These are phyloP conservation scores for Eremochloa ophiuroides DNA, from an alignment of 176 grass and related monocot genomes.

Conservation along the genomic window DNA sequence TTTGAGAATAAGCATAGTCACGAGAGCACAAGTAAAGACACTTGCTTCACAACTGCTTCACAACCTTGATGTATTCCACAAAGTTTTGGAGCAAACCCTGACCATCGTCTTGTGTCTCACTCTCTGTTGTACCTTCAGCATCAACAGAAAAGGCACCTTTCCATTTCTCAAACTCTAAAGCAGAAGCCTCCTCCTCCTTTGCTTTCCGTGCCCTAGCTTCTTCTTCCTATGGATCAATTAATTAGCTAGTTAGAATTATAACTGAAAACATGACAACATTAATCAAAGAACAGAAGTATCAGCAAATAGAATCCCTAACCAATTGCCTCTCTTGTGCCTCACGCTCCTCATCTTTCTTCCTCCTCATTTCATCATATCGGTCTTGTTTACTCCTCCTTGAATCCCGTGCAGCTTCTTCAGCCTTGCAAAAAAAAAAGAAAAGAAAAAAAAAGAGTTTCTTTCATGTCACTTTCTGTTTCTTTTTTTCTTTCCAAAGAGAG, in stretches of 20 bases:
- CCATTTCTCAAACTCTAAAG: slow-evolving; percentile 95
- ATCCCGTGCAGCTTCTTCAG: slow-evolving; percentile 55
- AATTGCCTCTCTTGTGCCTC: slow-evolving; percentile 75
- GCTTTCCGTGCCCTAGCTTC: slow-evolving; percentile 60
- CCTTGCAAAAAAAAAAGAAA: slow-evolving; percentile 51
- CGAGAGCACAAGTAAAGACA: neutral
- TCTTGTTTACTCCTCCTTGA: slow-evolving; percentile 75
- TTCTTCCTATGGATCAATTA: slow-evolving; percentile 68
- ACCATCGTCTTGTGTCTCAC: slow-evolving; percentile 63
- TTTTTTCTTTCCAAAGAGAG: neutral
- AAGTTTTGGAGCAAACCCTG: slow-evolving; percentile 81
- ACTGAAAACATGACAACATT: neutral
- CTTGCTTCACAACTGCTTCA: slow-evolving; percentile 29
- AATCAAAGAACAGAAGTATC: slow-evolving; percentile 2
- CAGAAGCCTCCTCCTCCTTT: slow-evolving; percentile 67
- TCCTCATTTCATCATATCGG: slow-evolving; percentile 76
- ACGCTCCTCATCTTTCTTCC: slow-evolving; percentile 89
- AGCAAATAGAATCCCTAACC: slow-evolving; percentile 26
- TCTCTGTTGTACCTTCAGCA: slow-evolving; percentile 94
- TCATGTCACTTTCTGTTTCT: neutral
- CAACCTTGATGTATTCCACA: slow-evolving; percentile 90
- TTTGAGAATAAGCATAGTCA: neutral
- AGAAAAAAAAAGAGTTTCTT: slow-evolving; percentile 7
- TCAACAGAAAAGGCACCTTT: slow-evolving; percentile 93
- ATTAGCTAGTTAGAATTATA: slow-evolving; percentile 18